These are phyloP conservation scores for Neltuma alba DNA, from an alignment of 306 rosid genomes.

Conservation along the genomic window DNA sequence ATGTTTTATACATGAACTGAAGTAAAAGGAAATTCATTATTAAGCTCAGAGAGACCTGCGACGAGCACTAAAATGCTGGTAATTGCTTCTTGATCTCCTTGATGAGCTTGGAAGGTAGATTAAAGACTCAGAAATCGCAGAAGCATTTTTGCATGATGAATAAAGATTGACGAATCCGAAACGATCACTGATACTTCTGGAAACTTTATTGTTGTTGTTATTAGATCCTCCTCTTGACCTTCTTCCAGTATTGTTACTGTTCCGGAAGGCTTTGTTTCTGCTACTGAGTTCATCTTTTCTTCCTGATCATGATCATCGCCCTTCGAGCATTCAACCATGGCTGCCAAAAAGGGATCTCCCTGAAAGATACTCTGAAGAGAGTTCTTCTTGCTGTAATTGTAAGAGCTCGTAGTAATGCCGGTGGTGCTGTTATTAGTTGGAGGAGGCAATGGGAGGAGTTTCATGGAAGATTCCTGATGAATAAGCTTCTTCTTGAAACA, in stretches of 20 bases:
- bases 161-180: constrained; percentile 52
- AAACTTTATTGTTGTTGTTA: constrained; percentile 35
- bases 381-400: constrained; percentile 33
- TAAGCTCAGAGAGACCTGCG: constrained; percentile 20
- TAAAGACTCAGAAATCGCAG: constrained; percentile 54
- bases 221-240: neutral
- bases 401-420: constrained; percentile 12
- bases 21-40: neutral
- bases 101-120: constrained; percentile 52
- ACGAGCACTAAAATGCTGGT: constrained; percentile 32
- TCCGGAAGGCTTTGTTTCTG: neutral
- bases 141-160: constrained; percentile 57
- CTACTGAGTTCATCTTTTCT: neutral
- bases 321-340: constrained; percentile 66
- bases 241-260: neutral
- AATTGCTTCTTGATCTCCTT: constrained; percentile 32
- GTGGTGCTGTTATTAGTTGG: constrained; percentile 19
- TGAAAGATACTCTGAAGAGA: neutral
- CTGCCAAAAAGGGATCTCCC: constrained; percentile 67
- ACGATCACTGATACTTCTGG: constrained; percentile 60
- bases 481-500: neutral
- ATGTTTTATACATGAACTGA: neutral
- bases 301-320: constrained; percentile 20
- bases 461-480: constrained; percentile 40
- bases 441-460: constrained; percentile 54